phyloP scores from a whole-genome alignment of 306 rosid genomes.

The Rubus parviflorus region DNA sequence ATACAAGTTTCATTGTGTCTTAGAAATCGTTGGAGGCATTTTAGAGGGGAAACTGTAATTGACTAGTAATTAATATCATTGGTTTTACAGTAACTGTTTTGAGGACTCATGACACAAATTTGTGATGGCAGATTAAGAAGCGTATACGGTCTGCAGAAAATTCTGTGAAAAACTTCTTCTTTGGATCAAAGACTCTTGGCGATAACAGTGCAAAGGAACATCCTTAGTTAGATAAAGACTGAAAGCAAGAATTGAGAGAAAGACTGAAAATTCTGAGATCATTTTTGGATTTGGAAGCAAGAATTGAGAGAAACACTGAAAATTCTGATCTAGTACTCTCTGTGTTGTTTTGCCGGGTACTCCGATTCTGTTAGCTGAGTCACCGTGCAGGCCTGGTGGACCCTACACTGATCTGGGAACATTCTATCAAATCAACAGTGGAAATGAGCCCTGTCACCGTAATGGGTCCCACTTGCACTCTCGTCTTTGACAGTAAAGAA shows the following conservation, averaged over 20 bases:
- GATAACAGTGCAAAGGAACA: constrained; percentile 41
- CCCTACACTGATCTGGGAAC: neutral
- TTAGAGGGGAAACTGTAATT: neutral
- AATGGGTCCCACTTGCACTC: neutral
- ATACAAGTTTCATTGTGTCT: neutral
- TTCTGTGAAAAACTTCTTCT: constrained; percentile 57
- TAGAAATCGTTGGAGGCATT: neutral
- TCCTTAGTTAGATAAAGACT: constrained; percentile 35
- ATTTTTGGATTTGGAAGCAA: neutral
- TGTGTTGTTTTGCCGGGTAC: neutral
- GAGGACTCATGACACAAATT: too few species aligned
- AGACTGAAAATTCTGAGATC: too few species aligned
- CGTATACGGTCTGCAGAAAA: constrained; percentile 59
- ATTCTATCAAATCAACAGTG: neutral
- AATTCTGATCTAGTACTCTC: neutral
- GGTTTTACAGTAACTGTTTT: too few species aligned
- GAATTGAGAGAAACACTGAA: neutral
- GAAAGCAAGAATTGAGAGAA: too few species aligned
- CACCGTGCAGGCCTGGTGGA: neutral
- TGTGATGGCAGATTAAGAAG: too few species aligned
- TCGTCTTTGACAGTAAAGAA: neutral
- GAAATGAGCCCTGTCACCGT: neutral
- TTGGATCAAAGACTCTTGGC: constrained; percentile 42
- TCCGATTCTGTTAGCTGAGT: neutral
- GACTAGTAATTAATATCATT: too few species aligned